Evolutionary conservation across 2,329 filamentous ascomycete genomes (phyloP).

Genomic region (Talaromyces sp.): DNA sequence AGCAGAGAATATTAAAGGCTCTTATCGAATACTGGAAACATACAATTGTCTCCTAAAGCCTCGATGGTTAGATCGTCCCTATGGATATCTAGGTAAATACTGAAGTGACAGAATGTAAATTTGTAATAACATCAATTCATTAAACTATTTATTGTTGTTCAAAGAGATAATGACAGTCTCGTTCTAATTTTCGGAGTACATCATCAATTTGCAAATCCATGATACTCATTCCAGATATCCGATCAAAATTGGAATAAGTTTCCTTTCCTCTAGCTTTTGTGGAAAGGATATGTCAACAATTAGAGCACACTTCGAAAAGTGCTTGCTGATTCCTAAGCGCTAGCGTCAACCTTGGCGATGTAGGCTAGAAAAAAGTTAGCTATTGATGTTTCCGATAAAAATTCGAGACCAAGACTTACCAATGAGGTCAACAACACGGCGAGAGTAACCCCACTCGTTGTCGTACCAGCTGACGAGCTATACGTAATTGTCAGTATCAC

Average conservation of each 20-base stretch:
- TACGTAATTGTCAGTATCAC: background rate
- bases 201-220: background rate
- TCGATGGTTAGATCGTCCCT: background rate
- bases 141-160: conserved; percentile 10
- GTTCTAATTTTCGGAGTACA: conserved; percentile 5
- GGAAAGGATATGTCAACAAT: background rate
- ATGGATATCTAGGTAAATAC: background rate
- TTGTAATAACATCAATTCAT: conserved; percentile 6
- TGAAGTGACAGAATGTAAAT: background rate
- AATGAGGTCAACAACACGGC: conserved; percentile 78
- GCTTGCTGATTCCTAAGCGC: conserved; percentile 16
- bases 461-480: conserved; percentile 92
- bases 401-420: conserved; percentile 29
- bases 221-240: background rate
- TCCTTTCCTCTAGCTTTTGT: background rate
- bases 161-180: background rate
- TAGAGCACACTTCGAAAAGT: conserved; percentile 15
- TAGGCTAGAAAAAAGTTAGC: conserved; percentile 51
- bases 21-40: background rate
- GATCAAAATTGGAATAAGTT: conserved; percentile 6
- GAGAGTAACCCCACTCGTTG: conserved; percentile 99
- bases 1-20: background rate
- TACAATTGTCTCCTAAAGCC: background rate
- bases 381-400: background rate
- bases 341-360: conserved; percentile 69